Conservation (phyloP, 179 eudicot genomes). For the Beta corolliflora region DNA sequence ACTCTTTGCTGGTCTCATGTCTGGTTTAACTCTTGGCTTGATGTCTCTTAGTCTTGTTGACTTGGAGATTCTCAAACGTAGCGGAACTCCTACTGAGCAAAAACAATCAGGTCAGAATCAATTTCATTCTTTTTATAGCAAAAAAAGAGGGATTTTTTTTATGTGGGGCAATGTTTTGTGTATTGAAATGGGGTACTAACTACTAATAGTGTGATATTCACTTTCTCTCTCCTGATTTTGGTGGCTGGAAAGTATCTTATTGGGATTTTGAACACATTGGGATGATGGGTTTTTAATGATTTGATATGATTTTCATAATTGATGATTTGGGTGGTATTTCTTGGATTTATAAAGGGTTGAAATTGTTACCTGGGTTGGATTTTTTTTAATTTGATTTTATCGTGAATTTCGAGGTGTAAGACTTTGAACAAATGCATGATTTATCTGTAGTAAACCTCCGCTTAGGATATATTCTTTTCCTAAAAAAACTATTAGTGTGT, state of each 20-base stretch:
- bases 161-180: too few relatives aligned
- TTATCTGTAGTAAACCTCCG: not conserved
- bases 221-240: not conserved
- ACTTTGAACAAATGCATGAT: not conserved
- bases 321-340: not conserved
- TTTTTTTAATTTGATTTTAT: not conserved
- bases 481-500: not conserved
- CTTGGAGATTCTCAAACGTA: slow-evolving; percentile 80
- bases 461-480: not conserved
- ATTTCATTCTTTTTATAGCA: too few relatives aligned
- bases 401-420: not conserved
- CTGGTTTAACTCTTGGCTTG: slow-evolving; percentile 82
- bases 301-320: not conserved
- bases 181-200: not conserved
- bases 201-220: not conserved
- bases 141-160: not conserved
- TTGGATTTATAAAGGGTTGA: not conserved
- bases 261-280: not conserved
- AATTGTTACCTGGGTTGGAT: not conserved
- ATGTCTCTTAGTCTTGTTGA: slow-evolving; percentile 94
- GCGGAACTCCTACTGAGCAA: slow-evolving; percentile 70
- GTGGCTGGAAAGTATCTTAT: not conserved
- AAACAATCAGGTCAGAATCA: slow-evolving; percentile 65
- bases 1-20: slow-evolving; percentile 87
- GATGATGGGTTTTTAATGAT: not conserved